Evolutionary conservation across 192 early-diverging fungal genomes (phyloP).

Genomic region (Podila epicladia): DNA sequence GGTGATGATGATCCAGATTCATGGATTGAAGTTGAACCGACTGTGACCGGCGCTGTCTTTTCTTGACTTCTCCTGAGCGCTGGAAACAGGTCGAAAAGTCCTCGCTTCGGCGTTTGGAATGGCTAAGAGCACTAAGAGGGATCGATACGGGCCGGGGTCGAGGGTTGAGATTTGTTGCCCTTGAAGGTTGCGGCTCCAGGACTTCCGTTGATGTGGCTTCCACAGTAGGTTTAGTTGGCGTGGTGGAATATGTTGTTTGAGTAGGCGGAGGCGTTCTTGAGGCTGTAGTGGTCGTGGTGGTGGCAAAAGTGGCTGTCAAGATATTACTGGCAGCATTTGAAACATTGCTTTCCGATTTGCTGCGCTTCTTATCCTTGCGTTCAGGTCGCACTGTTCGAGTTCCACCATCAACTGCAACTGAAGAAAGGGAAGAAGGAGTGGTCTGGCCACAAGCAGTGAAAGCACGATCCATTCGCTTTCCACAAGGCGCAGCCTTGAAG

Average conservation of each 20-base stretch:
- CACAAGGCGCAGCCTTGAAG: slow-evolving; percentile 39
- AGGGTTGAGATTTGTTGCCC: background rate
- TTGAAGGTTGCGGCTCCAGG: background rate
- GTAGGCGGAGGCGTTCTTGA: too few relatives aligned
- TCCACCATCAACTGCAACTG: background rate
- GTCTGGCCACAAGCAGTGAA: background rate
- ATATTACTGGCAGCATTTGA: background rate
- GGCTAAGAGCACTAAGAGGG: slow-evolving; percentile 34
- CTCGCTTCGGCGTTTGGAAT: slow-evolving; percentile 20
- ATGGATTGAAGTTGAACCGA: slow-evolving; percentile 1
- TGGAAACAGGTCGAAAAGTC: slow-evolving; percentile 17
- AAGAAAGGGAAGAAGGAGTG: background rate
- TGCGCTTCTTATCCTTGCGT: slow-evolving; percentile 2
- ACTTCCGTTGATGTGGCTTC: background rate
- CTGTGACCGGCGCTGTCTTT: slow-evolving; percentile 2
- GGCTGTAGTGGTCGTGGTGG: background rate
- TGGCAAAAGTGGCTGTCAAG: background rate
- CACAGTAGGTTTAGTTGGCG: background rate
- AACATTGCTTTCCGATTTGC: slow-evolving; percentile 18
- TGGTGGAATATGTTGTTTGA: too few relatives aligned
- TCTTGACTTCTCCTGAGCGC: slow-evolving; percentile 22
- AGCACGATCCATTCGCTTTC: slow-evolving; percentile 14
- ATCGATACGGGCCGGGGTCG: slow-evolving; percentile 8
- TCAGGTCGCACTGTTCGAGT: background rate
- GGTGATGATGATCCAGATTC: background rate